Conservation (phyloP, 2,329 filamentous ascomycete species). For the Aspergillus brunneoviolaceus region DNA sequence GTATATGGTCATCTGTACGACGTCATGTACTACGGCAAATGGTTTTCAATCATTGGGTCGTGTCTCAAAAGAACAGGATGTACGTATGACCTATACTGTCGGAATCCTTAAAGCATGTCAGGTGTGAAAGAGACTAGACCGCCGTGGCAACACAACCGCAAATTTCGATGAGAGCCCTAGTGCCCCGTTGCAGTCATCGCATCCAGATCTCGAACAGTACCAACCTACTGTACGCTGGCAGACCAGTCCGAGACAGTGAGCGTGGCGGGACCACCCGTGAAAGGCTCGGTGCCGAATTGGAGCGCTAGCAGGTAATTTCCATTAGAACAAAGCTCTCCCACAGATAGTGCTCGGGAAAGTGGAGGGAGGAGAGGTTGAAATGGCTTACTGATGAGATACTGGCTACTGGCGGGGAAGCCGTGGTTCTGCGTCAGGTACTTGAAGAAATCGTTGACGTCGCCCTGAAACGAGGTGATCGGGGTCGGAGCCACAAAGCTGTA, state of each 20-base stretch:
- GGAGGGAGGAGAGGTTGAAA: not conserved
- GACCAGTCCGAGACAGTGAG: conserved; percentile 6
- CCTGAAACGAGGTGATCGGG: conserved; percentile 49
- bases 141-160: too few species aligned
- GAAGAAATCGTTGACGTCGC: conserved; percentile 59
- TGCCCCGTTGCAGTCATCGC: too few species aligned
- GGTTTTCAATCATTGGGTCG: too few species aligned
- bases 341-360: not conserved
- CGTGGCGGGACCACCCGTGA: conserved; percentile 50
- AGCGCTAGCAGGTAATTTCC: conserved; percentile 13
- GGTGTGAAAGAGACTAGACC: too few species aligned
- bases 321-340: not conserved
- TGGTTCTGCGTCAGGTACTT: conserved; percentile 52
- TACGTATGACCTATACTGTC: too few species aligned
- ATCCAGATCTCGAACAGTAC: too few species aligned
- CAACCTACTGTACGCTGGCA: not conserved
- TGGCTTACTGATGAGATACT: conserved; percentile 52
- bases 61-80: too few species aligned
- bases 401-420: conserved; percentile 45
- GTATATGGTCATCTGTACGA: too few species aligned
- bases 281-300: conserved; percentile 57
- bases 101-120: too few species aligned
- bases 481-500: conserved; percentile 55
- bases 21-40: too few species aligned
- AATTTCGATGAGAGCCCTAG: too few species aligned